phyloP scores from a whole-genome alignment of 345 rosid species.

The Rhodomyrtus tomentosa region DNA sequence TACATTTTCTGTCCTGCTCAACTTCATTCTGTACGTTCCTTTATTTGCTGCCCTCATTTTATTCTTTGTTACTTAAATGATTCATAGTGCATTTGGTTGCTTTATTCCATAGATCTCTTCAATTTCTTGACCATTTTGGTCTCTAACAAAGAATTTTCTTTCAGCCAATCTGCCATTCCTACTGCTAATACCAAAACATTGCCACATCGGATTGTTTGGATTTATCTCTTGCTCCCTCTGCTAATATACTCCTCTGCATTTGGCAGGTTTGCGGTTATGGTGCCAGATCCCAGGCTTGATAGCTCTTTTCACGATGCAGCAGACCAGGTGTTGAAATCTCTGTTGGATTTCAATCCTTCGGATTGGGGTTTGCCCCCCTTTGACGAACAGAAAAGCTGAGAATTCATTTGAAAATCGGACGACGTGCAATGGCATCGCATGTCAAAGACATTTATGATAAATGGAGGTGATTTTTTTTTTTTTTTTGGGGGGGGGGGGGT shows the following conservation, averaged over 20 bases:
- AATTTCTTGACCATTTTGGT: background rate
- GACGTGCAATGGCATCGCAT: background rate
- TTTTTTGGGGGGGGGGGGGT: too few species aligned
- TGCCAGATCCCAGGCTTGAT: slow-evolving; percentile 82
- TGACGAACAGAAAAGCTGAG: slow-evolving; percentile 20
- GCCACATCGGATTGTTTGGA: background rate
- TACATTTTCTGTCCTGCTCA: background rate
- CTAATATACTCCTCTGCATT: background rate
- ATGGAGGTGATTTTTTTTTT: background rate
- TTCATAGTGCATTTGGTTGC: background rate
- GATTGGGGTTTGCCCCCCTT: slow-evolving; percentile 72
- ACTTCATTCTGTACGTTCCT: background rate
- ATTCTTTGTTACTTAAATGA: background rate
- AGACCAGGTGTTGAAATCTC: slow-evolving; percentile 64
- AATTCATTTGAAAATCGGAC: background rate
- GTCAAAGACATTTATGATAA: background rate
- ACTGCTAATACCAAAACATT: background rate
- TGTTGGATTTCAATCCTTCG: slow-evolving; percentile 54
- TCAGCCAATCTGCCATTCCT: background rate
- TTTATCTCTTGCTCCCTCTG: background rate
- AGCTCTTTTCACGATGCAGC: slow-evolving; percentile 46
- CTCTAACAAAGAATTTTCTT: background rate
- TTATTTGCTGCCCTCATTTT: background rate
- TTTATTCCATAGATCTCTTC: background rate
- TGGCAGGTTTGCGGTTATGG: slow-evolving; percentile 71